Base-by-base conservation (phyloP, 2,329 filamentous ascomycete species). In the Aspergillus luchuensis region DNA sequence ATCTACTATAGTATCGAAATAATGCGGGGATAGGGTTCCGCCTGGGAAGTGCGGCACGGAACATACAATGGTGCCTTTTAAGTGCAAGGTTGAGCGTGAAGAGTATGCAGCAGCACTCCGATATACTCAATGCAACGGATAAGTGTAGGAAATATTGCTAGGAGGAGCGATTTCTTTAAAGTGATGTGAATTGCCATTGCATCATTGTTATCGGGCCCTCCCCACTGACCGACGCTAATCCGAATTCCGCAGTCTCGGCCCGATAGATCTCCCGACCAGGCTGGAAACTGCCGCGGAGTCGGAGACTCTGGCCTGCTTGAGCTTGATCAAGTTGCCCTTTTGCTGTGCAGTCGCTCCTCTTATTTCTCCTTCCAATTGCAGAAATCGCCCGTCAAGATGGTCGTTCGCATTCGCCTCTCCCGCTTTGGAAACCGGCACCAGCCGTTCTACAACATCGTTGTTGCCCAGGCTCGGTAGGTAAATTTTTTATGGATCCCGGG, bases 371-470 rank as follows among this genome's bases (percentile, higher is more conserved):
- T 47, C 17, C 39, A 59, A 56, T 47, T 33, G 36, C 51, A 64
- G 6, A 30, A 8, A 28, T 13, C 8, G 10, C 41, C 56, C 52
- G 60, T 64, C 70, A 85, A 70, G 56, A 97, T 99, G 95, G 94
- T 98, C 64, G 85, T 99, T 72, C 91, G 91, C 77, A 95, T 99
- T 77, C 90, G 95, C 61, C 88, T 99, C 69, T 91, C 95, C 70
- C 93, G 95, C 77, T 97, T 98, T 77, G 92, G 93, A 74, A 91
- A 90, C 77, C 87, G 86, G 66, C 93, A 96, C 75, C 77, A 86
- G n/a, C 94, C 95, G 2, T 90, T 97, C 71, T 99, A 97, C 85
- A 99, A 99, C 81, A 97, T 99, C 66, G 92, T 98, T 67, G 91
- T 99, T 66, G 87, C 92, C 15, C 94, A 98, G 73, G 93, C 93